phyloP scores from a whole-genome alignment of 2,329 filamentous ascomycete species.

The Chaetomium olivaceum region DNA sequence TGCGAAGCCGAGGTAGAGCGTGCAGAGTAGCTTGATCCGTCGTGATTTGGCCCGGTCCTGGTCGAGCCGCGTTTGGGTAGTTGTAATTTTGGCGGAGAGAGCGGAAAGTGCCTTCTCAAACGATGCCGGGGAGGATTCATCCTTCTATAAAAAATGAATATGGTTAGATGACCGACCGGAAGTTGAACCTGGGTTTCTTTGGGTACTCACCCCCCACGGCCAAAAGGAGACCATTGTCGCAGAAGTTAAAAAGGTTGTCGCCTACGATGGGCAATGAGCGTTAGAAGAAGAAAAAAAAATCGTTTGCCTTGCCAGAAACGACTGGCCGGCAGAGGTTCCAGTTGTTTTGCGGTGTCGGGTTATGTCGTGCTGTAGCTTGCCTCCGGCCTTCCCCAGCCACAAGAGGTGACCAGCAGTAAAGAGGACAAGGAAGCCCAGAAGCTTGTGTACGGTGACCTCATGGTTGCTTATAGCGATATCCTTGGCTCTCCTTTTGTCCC shows the following conservation, averaged over 20 bases:
- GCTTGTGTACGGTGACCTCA: conserved; percentile 32
- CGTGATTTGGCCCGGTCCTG: conserved; percentile 69
- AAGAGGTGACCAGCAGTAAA: conserved; percentile 2
- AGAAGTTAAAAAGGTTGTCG: background rate
- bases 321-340: background rate
- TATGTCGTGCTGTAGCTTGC: background rate
- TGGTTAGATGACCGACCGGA: conserved; percentile 11
- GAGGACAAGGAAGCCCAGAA: conserved; percentile 9
- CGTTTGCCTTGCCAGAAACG: background rate
- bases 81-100: conserved; percentile 79
- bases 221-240: conserved; percentile 38
- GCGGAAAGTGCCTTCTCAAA: conserved; percentile 90
- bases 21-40: conserved; percentile 81
- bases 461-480: conserved; percentile 23
- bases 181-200: background rate
- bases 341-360: conserved; percentile 7
- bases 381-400: conserved; percentile 9
- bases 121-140: conserved; percentile 79
- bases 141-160: conserved; percentile 53
- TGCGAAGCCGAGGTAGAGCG: conserved; percentile 84
- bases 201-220: conserved; percentile 66
- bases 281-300: background rate
- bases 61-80: conserved; percentile 73
- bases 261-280: background rate
- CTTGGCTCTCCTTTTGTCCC: background rate